Conservation (phyloP, 306 rosid species). For the Castanospermum australe region DNA sequence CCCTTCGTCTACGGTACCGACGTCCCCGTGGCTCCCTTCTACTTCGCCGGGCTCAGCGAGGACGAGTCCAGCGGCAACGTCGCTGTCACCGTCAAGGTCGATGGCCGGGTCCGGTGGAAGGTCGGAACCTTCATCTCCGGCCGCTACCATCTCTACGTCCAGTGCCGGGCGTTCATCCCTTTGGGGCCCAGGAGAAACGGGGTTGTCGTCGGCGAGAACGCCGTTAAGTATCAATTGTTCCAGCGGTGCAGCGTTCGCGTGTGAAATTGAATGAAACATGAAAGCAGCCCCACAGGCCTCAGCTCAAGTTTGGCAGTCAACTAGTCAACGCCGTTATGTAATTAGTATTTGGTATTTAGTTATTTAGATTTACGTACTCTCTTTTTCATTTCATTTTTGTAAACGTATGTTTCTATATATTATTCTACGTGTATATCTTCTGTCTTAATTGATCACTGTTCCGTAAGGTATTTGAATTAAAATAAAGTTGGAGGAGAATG, state of each 20-base stretch:
- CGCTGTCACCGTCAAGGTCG: slow-evolving; percentile 40
- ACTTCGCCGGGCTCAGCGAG: slow-evolving; percentile 35
- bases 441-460: not conserved
- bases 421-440: not conserved
- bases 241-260: slow-evolving; percentile 72
- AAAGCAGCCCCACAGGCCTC: too few species aligned
- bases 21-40: slow-evolving; percentile 82
- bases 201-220: slow-evolving; percentile 45
- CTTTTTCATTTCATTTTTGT: not conserved
- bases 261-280: slow-evolving; percentile 35
- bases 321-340: too few species aligned
- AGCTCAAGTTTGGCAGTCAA: too few species aligned
- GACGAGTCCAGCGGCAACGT: slow-evolving; percentile 58
- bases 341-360: not conserved
- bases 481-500: too few species aligned
- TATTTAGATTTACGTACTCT: not conserved
- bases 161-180: slow-evolving; percentile 67
- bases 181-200: slow-evolving; percentile 43
- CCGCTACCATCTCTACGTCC: slow-evolving; percentile 62
- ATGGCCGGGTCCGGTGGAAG: slow-evolving; percentile 87
- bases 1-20: slow-evolving; percentile 72
- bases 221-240: slow-evolving; percentile 69
- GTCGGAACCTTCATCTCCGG: slow-evolving; percentile 69
- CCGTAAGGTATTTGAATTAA: slow-evolving; percentile 23
- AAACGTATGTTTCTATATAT: too few species aligned